Percentiles rank a stretch among this genome's conserved stretches.
phyloP scores from a whole-genome alignment of 2,329 filamentous ascomycete genomes.

The Elsinoe ampelina region DNA sequence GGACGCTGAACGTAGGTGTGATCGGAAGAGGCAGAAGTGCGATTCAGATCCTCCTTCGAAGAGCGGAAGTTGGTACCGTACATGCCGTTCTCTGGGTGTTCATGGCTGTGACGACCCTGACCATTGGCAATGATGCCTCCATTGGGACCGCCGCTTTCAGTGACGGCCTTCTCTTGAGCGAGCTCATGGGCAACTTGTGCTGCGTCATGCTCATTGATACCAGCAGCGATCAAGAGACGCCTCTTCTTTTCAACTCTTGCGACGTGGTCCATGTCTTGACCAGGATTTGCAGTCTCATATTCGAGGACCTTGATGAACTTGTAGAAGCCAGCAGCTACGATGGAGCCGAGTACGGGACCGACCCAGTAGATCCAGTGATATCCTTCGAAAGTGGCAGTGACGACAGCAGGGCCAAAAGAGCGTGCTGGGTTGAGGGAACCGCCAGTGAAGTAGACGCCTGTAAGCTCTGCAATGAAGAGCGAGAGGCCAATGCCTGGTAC shows the following conservation, averaged over 20 bases:
- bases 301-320: slow-evolving; percentile 27
- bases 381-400: slow-evolving; percentile 21
- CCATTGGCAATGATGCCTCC: slow-evolving; percentile 16
- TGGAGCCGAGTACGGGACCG: slow-evolving; percentile 24
- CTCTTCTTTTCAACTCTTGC: slow-evolving; percentile 17
- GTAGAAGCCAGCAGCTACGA: slow-evolving; percentile 27
- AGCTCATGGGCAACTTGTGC: slow-evolving; percentile 17
- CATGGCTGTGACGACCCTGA: slow-evolving; percentile 13
- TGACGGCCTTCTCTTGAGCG: slow-evolving; percentile 6
- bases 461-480: slow-evolving; percentile 39
- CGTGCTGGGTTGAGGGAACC: slow-evolving; percentile 29
- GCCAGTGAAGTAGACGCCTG: slow-evolving; percentile 31
- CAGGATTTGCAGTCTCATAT: slow-evolving; percentile 28
- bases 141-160: slow-evolving; percentile 12
- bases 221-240: slow-evolving; percentile 18
- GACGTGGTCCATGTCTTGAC: slow-evolving; percentile 21
- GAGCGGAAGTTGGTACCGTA: slow-evolving; percentile 18
- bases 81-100: slow-evolving; percentile 12
- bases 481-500: slow-evolving; percentile 31
- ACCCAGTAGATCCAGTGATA: slow-evolving; percentile 30
- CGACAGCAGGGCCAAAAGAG: slow-evolving; percentile 27
- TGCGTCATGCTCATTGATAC: slow-evolving; percentile 19
- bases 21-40: slow-evolving; percentile 14
- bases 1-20: slow-evolving; percentile 15
- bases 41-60: slow-evolving; percentile 11